phyloP scores from a whole-genome alignment of 352 stramenopile species.

The Globisporangium barbulae region DNA sequence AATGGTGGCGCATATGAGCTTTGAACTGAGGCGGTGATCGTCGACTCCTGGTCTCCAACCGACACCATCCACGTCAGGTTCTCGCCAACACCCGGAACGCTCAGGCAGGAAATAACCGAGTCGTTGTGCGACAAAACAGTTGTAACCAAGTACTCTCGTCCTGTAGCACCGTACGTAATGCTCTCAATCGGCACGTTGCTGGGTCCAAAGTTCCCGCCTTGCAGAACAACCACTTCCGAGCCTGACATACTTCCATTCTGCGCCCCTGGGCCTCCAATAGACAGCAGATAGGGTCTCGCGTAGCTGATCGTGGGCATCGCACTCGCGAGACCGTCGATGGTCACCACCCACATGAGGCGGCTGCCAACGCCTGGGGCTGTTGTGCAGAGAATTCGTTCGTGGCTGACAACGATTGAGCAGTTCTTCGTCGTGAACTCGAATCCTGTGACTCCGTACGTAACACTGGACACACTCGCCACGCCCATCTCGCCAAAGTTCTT shows the following conservation, averaged over 20 bases:
- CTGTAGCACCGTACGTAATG: slow-evolving; percentile 58
- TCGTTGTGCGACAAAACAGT: slow-evolving; percentile 49
- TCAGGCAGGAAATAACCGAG: slow-evolving; percentile 49
- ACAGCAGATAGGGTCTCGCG: slow-evolving; percentile 39
- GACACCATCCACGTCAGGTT: slow-evolving; percentile 51
- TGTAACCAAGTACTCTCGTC: slow-evolving; percentile 44
- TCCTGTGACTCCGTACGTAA: slow-evolving; percentile 52
- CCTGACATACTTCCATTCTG: slow-evolving; percentile 31
- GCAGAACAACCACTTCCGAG: slow-evolving; percentile 35
- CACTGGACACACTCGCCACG: slow-evolving; percentile 28
- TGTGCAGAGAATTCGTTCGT: slow-evolving; percentile 49
- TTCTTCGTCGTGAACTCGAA: slow-evolving; percentile 35
- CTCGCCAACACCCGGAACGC: slow-evolving; percentile 41
- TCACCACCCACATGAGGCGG: slow-evolving; percentile 53
- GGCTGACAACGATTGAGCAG: slow-evolving; percentile 43
- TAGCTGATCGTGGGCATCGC: slow-evolving; percentile 58
- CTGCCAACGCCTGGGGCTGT: slow-evolving; percentile 48
- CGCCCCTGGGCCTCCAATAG: slow-evolving; percentile 33
- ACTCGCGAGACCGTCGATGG: slow-evolving; percentile 47
- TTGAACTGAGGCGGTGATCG: slow-evolving; percentile 22
- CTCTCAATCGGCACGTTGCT: slow-evolving; percentile 33
- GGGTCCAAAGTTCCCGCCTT: slow-evolving; percentile 60
- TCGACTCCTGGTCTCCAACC: slow-evolving; percentile 52
- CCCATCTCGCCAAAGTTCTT: slow-evolving; percentile 51
- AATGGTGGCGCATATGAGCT: slow-evolving; percentile 52